Evolutionary conservation across 2,329 filamentous ascomycete genomes (phyloP).

Genomic region (Alternaria longipes): DNA sequence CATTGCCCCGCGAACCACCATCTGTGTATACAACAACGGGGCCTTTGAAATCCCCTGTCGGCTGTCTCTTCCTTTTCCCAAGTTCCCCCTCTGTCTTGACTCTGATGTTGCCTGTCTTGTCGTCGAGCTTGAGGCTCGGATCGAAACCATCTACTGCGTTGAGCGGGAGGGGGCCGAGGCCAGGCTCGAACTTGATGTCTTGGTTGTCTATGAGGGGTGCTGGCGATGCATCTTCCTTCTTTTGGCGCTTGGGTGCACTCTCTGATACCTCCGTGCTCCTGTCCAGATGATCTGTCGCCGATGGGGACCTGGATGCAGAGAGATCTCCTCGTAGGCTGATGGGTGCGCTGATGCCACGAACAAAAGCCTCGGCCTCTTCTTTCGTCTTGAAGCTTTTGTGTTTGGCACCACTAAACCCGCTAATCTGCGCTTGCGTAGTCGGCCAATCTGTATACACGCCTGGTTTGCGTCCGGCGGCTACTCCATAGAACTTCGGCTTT

Average conservation of each 20-base stretch:
- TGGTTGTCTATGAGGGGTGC: conserved; percentile 20
- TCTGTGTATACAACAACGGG: conserved; percentile 71
- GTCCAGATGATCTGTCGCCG: conserved; percentile 24
- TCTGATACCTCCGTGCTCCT: conserved; percentile 17
- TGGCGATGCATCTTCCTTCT: conserved; percentile 40
- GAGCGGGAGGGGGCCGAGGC: conserved; percentile 63
- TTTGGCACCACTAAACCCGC: conserved; percentile 72
- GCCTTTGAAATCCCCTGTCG: conserved; percentile 55
- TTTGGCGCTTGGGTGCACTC: conserved; percentile 50
- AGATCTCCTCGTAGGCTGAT: conserved; percentile 41
- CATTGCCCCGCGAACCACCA: conserved; percentile 69
- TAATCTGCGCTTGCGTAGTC: conserved; percentile 76
- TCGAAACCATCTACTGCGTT: conserved; percentile 71
- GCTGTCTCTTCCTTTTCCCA: conserved; percentile 57
- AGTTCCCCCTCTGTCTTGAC: conserved; percentile 63
- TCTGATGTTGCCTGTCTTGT: conserved; percentile 62
- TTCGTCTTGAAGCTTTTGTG: conserved; percentile 60
- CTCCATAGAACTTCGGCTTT: conserved; percentile 66
- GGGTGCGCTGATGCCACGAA: conserved; percentile 52
- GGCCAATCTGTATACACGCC: conserved; percentile 74
- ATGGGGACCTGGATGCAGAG: conserved; percentile 40
- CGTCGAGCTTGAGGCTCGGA: conserved; percentile 64
- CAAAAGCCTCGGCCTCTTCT: conserved; percentile 80
- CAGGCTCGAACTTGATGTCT: conserved; percentile 54
- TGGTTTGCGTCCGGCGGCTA: conserved; percentile 65